Conservation (phyloP, 2,329 filamentous ascomycete genomes). For the Sarocladium oryzae region DNA sequence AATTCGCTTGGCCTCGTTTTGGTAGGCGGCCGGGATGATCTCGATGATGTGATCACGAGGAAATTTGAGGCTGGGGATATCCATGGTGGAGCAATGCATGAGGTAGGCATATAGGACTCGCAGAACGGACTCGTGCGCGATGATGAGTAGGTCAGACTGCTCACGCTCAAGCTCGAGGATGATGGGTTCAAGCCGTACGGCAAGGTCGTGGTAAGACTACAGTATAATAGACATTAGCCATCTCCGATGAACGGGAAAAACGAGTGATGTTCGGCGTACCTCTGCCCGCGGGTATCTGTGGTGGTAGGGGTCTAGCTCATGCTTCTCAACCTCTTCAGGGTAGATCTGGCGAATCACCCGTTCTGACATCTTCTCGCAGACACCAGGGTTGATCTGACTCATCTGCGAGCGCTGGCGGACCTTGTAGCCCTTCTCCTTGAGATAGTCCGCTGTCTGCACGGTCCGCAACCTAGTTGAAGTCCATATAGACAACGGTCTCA, state of each 20-base stretch:
- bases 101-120: conserved; percentile 95
- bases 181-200: conserved; percentile 95
- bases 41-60: conserved; percentile 97
- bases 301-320: conserved; percentile 92
- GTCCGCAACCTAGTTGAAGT: conserved; percentile 87
- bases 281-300: conserved; percentile 93
- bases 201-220: conserved; percentile 94
- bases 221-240: too few species aligned
- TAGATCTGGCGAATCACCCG: conserved; percentile 72
- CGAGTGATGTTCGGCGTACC: conserved; percentile 39
- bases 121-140: conserved; percentile 95
- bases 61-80: conserved; percentile 89
- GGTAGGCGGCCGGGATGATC: conserved; percentile 95
- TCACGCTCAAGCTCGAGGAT: conserved; percentile 96
- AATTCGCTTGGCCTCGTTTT: conserved; percentile 90
- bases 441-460: conserved; percentile 77
- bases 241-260: neutral
- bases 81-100: conserved; percentile 95
- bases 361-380: conserved; percentile 91
- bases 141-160: conserved; percentile 95
- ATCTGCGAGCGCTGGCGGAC: conserved; percentile 91
- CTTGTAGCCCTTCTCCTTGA: conserved; percentile 75
- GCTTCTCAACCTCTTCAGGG: conserved; percentile 86
- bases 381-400: conserved; percentile 94
- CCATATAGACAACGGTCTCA: conserved; percentile 86